phyloP scores from a whole-genome alignment of 2,329 filamentous ascomycete genomes.

The Myriosclerotinia duriaeana region DNA sequence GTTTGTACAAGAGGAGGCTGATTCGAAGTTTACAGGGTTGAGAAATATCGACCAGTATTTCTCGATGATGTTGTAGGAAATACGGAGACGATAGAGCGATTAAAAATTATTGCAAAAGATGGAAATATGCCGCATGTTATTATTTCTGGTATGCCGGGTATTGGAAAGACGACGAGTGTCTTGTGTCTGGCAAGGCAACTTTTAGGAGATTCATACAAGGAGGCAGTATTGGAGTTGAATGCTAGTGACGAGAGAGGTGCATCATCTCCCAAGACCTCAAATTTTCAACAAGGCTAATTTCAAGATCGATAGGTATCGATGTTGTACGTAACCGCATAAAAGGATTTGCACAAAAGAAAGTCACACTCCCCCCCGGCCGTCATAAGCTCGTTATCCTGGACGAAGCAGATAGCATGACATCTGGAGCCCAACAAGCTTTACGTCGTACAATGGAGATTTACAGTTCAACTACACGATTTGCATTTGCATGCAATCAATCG shows the following conservation, averaged over 20 bases:
- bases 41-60: constrained; percentile 94
- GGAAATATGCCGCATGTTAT: constrained; percentile 99
- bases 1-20: not conserved
- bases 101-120: constrained; percentile 98
- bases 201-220: constrained; percentile 91
- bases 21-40: constrained; percentile 65
- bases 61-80: constrained; percentile 97
- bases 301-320: constrained; percentile 68
- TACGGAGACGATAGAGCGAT: constrained; percentile 91
- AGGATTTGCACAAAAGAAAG: constrained; percentile 98
- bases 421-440: constrained; percentile 91
- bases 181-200: constrained; percentile 89
- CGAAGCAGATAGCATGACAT: constrained; percentile 98
- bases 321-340: constrained; percentile 97
- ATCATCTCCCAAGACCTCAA: not conserved
- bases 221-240: constrained; percentile 94
- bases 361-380: constrained; percentile 83
- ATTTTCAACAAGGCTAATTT: constrained; percentile 11
- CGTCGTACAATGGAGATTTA: constrained; percentile 99
- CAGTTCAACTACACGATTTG: constrained; percentile 91
- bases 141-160: constrained; percentile 98
- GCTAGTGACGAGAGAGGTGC: constrained; percentile 88
- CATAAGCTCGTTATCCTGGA: constrained; percentile 98
- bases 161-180: constrained; percentile 96
- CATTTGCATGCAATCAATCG: constrained; percentile 96